A percentile compares a stretch with the other conserved stretches of the same genome.
phyloP scores from a whole-genome alignment of 306 rosid genomes.

The Abrus precatorius region DNA sequence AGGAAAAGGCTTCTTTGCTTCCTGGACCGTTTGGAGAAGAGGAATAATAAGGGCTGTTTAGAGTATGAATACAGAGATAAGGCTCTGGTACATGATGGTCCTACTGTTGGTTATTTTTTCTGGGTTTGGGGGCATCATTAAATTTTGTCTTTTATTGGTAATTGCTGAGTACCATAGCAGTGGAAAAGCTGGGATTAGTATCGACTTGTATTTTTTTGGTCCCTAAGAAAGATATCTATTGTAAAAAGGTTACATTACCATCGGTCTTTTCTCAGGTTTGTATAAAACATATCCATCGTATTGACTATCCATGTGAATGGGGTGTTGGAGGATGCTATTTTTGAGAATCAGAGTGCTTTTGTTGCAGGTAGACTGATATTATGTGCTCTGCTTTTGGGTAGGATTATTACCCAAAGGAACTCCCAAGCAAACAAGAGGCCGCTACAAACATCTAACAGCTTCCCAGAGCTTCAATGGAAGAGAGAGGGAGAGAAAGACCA shows the following conservation, averaged over 20 bases:
- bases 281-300: not conserved
- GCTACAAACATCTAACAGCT: not conserved
- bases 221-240: not conserved
- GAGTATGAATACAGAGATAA: not conserved
- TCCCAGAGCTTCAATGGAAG: not conserved
- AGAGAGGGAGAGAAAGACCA: not conserved
- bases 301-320: not conserved
- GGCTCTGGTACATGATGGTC: not conserved
- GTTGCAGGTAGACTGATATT: not conserved
- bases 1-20: not conserved
- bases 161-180: not conserved
- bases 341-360: not conserved
- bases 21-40: not conserved
- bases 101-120: not conserved
- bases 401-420: not conserved
- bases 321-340: not conserved
- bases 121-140: not conserved
- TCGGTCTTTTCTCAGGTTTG: not conserved
- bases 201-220: not conserved
- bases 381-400: not conserved
- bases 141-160: not conserved
- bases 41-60: not conserved
- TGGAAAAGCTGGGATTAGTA: not conserved
- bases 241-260: not conserved
- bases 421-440: slow-evolving; percentile 5